Conservation (phyloP, 371 early-diverging fungal genomes). For the Mortierella sp. region DNA sequence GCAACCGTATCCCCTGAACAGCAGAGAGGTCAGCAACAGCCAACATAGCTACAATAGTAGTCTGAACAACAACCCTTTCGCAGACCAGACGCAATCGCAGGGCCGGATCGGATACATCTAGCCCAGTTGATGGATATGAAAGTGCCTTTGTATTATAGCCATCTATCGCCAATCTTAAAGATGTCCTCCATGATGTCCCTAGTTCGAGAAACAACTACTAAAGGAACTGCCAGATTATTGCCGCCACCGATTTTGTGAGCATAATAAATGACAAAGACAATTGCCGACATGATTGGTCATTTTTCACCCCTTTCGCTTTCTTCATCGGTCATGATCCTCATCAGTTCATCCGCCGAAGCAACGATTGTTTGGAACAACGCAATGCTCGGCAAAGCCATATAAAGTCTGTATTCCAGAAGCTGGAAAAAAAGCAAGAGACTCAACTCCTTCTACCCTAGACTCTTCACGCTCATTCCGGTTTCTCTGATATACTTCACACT, state of each 20-base stretch:
- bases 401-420: no score
- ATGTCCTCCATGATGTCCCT: no score
- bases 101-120: no score
- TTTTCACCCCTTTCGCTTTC: slow-evolving; percentile 12
- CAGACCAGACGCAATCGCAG: no score
- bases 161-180: no score
- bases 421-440: not conserved
- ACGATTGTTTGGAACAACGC: not conserved
- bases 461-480: no score
- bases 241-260: not conserved
- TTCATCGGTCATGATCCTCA: not conserved
- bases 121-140: no score
- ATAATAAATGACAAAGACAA: not conserved
- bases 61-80: slow-evolving; percentile 7
- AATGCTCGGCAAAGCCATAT: no score
- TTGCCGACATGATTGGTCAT: slow-evolving; percentile 22
- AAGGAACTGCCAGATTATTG: no score
- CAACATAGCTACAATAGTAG: not conserved
- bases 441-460: not conserved
- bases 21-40: not conserved
- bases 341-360: slow-evolving; percentile 2
- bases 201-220: no score
- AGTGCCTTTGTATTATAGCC: no score
- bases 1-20: not conserved
- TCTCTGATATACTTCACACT: no score